Conservation (phyloP, 106 monocot species). For the Posidonia australis region DNA sequence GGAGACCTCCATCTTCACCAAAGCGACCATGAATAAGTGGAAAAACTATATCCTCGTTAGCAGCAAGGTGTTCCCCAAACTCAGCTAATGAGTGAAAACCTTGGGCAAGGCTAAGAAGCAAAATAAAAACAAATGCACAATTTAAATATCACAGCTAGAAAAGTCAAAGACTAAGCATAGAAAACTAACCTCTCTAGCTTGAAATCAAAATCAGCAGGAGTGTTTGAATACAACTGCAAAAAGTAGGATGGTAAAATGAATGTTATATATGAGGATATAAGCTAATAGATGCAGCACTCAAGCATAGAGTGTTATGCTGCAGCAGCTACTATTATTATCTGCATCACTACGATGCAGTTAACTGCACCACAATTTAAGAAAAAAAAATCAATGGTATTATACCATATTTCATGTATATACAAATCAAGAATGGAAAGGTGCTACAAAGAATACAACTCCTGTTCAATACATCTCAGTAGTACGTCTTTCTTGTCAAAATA, state of each 20-base stretch:
- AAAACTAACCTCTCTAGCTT: conserved; percentile 75
- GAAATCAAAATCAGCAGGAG: conserved; percentile 98
- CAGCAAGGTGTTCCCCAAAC: conserved; percentile 72
- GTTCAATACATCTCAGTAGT: too few species aligned
- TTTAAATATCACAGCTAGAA: background rate
- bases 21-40: conserved; percentile 91
- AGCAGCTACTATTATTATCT: too few species aligned
- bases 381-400: too few species aligned
- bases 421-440: too few species aligned
- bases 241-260: background rate
- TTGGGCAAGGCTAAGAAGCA: conserved; percentile 62
- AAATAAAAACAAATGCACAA: background rate
- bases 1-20: conserved; percentile 95
- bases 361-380: too few species aligned
- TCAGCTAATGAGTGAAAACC: conserved; percentile 51
- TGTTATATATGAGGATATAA: background rate
- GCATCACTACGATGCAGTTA: too few species aligned
- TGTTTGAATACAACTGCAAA: conserved; percentile 82
- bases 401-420: too few species aligned
- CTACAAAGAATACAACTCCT: too few species aligned
- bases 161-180: background rate
- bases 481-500: too few species aligned
- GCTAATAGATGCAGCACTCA: background rate
- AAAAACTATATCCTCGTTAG: conserved; percentile 69
- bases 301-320: background rate